Percentiles rank a stretch among this genome's conserved stretches.
Conservation (phyloP, 805 yeast species). For the Nakazawaea ambrosiae region DNA sequence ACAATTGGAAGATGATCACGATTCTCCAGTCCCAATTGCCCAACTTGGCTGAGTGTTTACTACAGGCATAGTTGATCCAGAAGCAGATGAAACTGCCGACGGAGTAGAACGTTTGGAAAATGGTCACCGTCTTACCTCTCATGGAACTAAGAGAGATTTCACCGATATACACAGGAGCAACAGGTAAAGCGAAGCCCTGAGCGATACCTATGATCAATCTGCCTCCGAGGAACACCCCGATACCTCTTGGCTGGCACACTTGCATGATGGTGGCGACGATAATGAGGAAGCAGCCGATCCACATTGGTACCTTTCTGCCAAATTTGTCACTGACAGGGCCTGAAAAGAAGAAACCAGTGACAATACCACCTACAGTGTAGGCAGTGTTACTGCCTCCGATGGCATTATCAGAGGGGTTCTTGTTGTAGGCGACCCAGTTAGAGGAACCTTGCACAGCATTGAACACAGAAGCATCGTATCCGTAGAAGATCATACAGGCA, state of each 20-base stretch:
- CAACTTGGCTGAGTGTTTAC: conserved; percentile 21
- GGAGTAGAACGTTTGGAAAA: conserved; percentile 44
- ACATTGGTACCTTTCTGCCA: conserved; percentile 34
- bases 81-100: conserved; percentile 39
- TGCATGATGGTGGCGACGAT: conserved; percentile 4
- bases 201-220: conserved; percentile 46
- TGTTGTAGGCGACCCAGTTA: conserved; percentile 16
- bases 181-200: conserved; percentile 42
- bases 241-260: conserved; percentile 16
- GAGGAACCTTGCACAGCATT: conserved; percentile 17
- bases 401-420: conserved; percentile 14
- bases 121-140: conserved; percentile 37
- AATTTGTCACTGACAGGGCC: conserved; percentile 27
- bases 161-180: conserved; percentile 40
- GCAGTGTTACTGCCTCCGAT: conserved; percentile 17
- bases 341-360: conserved; percentile 16
- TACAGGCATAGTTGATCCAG: conserved; percentile 43
- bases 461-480: conserved; percentile 18
- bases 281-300: conserved; percentile 35
- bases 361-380: conserved; percentile 16
- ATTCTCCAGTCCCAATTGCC: conserved; percentile 36
- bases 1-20: conserved; percentile 37
- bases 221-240: conserved; percentile 43
- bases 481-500: conserved; percentile 17
- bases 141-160: conserved; percentile 37